Base-by-base conservation (phyloP, 495 filamentous ascomycete genomes). In the Jackrogersella minutella region DNA sequence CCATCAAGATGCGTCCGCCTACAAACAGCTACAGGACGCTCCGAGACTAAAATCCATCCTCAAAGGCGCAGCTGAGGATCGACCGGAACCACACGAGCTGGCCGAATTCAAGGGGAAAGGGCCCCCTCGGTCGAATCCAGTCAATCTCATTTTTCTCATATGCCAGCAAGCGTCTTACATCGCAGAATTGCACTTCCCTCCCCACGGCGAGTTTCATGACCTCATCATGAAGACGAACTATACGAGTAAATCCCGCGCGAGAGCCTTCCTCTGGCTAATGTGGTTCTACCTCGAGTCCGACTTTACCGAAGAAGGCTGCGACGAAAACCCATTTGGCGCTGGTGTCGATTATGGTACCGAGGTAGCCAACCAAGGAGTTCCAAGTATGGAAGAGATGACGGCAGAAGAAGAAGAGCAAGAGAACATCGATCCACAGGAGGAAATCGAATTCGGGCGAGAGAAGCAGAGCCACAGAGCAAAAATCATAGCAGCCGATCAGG, bases 211-310 rank as follows among this genome's bases (percentile, higher is more conserved):
- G 77, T 99, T 99, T 77, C 96, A 96, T 73, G 95, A 99, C 69
- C 85, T 99, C 2, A 89, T 99, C 63, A 97, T 97, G 93, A 85
- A 92, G 68, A 87, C 87, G 2, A 90, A 90, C 17, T 82, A 93
- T 22, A 93, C 90, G 53, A 97, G 93, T 73, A 79, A 82, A 70
- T 94, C 90, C 70, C 86, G 95, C 57, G 95, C 96, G 0, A 90
- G 79, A 52, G 94, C 93, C 1, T 99, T 99, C 73, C 78, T 99
- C 13, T 99, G 95, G 95, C 76, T 99, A 62, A 97, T 99, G 88
- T 99, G 95, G 95, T 96, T 92, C 82, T 98, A 99, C 76, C 82
- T 98, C n/a, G 96, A 99, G 78, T 94, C 93, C 51, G 91, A 98
- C 73, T 97, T 97, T 71, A 88, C 88, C 3, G 82, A 85, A 47